These are phyloP conservation scores for Pythium rhizo-oryzae DNA, from an alignment of 352 stramenopile species.

Conservation along the genomic window DNA sequence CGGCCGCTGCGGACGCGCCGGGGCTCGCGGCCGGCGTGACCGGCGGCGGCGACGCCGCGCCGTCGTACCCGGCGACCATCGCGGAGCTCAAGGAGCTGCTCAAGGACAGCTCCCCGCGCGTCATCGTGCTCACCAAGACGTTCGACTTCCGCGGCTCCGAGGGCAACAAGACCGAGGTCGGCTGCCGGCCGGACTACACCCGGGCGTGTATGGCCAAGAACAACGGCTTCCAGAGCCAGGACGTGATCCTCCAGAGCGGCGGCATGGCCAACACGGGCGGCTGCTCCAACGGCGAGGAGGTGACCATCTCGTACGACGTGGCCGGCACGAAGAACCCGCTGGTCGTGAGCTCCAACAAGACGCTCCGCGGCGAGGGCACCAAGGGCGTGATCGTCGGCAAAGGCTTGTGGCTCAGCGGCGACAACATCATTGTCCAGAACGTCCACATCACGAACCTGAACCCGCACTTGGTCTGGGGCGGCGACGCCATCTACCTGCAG, in stretches of 20 bases:
- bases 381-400: slow-evolving; percentile 46
- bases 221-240: slow-evolving; percentile 53
- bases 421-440: slow-evolving; percentile 62
- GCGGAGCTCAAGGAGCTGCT: slow-evolving; percentile 49
- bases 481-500: slow-evolving; percentile 34
- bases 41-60: slow-evolving; percentile 34
- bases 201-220: slow-evolving; percentile 52
- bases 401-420: slow-evolving; percentile 36
- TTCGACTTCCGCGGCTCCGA: slow-evolving; percentile 61
- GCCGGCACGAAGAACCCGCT: slow-evolving; percentile 37
- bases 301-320: slow-evolving; percentile 50
- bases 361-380: slow-evolving; percentile 40
- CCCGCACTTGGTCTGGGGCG: slow-evolving; percentile 42
- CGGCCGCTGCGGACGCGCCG: neutral
- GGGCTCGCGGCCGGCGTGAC: slow-evolving; percentile 34
- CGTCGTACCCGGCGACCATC: slow-evolving; percentile 43
- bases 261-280: slow-evolving; percentile 56
- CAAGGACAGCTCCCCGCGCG: slow-evolving; percentile 37
- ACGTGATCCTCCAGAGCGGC: slow-evolving; percentile 57
- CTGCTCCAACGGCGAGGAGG: slow-evolving; percentile 37
- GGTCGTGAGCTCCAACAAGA: slow-evolving; percentile 41
- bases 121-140: slow-evolving; percentile 54
- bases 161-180: slow-evolving; percentile 47
- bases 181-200: slow-evolving; percentile 45
- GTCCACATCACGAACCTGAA: slow-evolving; percentile 62